These are phyloP conservation scores for Penicillium macrosclerotiorum DNA, from an alignment of 495 filamentous ascomycete species.

Conservation along the genomic window DNA sequence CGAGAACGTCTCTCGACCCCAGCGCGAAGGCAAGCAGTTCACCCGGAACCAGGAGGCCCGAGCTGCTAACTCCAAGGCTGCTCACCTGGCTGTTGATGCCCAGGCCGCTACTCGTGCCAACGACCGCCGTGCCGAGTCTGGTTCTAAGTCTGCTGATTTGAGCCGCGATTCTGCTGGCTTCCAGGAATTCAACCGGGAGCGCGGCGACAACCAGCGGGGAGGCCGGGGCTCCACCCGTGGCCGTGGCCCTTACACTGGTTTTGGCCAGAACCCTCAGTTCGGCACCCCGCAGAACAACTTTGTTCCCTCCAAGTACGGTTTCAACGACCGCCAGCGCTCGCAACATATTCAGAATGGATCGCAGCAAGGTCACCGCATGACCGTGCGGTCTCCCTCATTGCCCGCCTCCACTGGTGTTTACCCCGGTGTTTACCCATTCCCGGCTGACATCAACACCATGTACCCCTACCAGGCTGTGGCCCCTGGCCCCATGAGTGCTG, in stretches of 20 bases:
- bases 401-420: constrained; percentile 41
- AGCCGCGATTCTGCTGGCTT: constrained; percentile 33
- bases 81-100: constrained; percentile 35
- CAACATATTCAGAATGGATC: constrained; percentile 37
- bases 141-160: constrained; percentile 39
- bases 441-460: constrained; percentile 41
- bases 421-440: constrained; percentile 33
- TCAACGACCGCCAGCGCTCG: constrained; percentile 42
- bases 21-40: constrained; percentile 36
- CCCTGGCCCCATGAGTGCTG: constrained; percentile 57
- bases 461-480: constrained; percentile 54
- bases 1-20: constrained; percentile 31
- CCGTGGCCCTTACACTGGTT: constrained; percentile 44
- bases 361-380: constrained; percentile 39
- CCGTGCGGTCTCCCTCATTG: constrained; percentile 50
- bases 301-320: constrained; percentile 37
- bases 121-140: constrained; percentile 39
- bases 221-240: constrained; percentile 56
- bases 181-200: constrained; percentile 43
- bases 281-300: constrained; percentile 45
- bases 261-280: constrained; percentile 45
- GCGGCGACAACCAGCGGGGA: constrained; percentile 48
- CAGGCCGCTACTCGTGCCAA: constrained; percentile 31
- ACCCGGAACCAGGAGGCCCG: constrained; percentile 35
- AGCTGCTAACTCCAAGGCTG: constrained; percentile 23